Base-by-base conservation (phyloP, 208 protist genomes). In the Borovskyia barvae region DNA sequence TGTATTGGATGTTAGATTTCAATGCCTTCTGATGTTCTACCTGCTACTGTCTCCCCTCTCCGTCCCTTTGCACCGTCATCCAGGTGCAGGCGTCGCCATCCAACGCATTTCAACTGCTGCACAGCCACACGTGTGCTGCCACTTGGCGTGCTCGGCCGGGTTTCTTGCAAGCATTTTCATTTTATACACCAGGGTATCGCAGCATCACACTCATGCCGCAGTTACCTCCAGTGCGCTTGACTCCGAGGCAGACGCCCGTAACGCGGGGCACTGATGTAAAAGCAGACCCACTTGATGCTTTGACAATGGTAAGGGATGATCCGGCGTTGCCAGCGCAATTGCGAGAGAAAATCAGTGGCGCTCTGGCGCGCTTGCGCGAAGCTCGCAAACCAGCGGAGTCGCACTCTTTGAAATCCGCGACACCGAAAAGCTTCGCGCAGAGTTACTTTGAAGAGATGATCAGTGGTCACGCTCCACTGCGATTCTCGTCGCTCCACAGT, bases 401-500 rank as follows among this genome's bases (percentile, higher is more conserved):
- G 6, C 32, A 52, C 29, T 58, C 54, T 33, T 30, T 42, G 26
- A 32, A 39, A 7, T 24, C 42, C 6, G 17, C 30, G 2, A 3
- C 3, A 0, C 43, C 20, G 37, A 61, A 47, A 24, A 70, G 63
- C 54, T 22, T 20, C 12, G 63, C 63, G 17, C 53, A 70, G 24
- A 30, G 43, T 3, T 70, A 42, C 19, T 70, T 70, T 17, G 56
- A 70, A 28, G 43, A 62, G 19, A 33, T 77, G 5, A 35, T 72
- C 28, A 77, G 71, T 30, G 71, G 71, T 2, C 55, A 54, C 12
- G 64, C 71, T 0, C 71, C 71, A 32, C 52, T 77, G 7, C 71
- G 58, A 25, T 63, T 72, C 47, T 71, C 50, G 22, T 28, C 50
- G 30, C 36, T 54, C 19, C 36, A 46, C 1, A 70, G 28, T 11